These are phyloP conservation scores for Pleurotus platypus DNA, from an alignment of 768 basidiomycete species.

Conservation along the genomic window DNA sequence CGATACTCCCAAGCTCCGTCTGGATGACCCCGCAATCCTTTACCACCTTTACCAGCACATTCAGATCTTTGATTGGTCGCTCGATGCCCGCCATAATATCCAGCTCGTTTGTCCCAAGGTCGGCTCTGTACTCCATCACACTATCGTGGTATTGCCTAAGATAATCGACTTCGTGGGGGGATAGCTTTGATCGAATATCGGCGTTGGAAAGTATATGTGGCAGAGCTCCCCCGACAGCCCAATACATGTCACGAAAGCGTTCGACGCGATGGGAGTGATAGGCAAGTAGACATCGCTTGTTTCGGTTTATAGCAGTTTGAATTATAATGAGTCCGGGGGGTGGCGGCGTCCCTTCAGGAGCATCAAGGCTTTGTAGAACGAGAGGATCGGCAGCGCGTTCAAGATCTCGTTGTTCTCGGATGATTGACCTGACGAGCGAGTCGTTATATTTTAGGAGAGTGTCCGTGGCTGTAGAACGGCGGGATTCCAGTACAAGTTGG, in stretches of 20 bases:
- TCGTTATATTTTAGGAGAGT: slow-evolving; percentile 92
- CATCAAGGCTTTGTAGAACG: slow-evolving; percentile 16
- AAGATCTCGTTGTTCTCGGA: slow-evolving; percentile 90
- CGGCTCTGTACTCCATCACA: slow-evolving; percentile 80
- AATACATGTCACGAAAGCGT: slow-evolving; percentile 83
- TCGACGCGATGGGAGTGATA: slow-evolving; percentile 89
- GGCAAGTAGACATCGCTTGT: slow-evolving; percentile 93
- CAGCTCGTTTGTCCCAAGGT: slow-evolving; percentile 74
- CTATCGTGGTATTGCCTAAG: slow-evolving; percentile 76
- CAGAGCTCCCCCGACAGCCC: slow-evolving; percentile 83
- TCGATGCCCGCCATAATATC: slow-evolving; percentile 85
- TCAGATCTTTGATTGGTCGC: slow-evolving; percentile 83
- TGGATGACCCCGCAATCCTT: slow-evolving; percentile 90
- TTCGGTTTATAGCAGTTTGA: slow-evolving; percentile 85
- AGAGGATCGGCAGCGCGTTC: slow-evolving; percentile 51
- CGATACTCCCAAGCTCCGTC: slow-evolving; percentile 86
- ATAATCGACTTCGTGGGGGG: slow-evolving; percentile 82
- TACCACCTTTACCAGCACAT: slow-evolving; percentile 83
- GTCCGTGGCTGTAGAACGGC: slow-evolving; percentile 79
- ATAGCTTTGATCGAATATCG: slow-evolving; percentile 69
- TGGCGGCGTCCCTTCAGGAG: slow-evolving; percentile 35
- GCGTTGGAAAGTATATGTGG: slow-evolving; percentile 71
- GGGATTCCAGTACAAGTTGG: slow-evolving; percentile 82
- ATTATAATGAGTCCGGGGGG: slow-evolving; percentile 74
- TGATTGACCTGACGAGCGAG: slow-evolving; percentile 76